A percentile compares a stretch with the other conserved stretches of the same genome.
Evolutionary conservation across 2,329 filamentous ascomycete genomes (phyloP).

Genomic region (Trichoderma oligosporum): DNA sequence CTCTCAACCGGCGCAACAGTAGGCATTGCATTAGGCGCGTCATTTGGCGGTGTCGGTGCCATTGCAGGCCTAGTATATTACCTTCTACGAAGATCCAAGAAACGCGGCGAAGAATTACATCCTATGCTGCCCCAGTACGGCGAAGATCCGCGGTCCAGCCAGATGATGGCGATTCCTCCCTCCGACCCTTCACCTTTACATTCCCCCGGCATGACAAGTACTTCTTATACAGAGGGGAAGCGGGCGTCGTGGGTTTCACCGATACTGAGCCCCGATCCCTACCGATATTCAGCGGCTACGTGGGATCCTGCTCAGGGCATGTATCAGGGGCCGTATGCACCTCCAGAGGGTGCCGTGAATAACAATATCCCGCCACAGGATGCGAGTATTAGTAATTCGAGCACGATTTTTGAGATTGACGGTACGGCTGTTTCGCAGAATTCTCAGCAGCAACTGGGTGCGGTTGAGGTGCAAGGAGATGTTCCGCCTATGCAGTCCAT

Average conservation of each 20-base stretch:
- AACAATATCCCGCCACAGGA: slow-evolving; percentile 13
- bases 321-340: slow-evolving; percentile 19
- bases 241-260: slow-evolving; percentile 17
- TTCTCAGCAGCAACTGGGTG: background rate
- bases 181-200: slow-evolving; percentile 22
- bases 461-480: slow-evolving; percentile 21
- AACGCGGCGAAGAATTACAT: slow-evolving; percentile 28
- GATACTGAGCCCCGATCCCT: slow-evolving; percentile 15
- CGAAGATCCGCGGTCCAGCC: slow-evolving; percentile 18
- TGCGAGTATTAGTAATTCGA: background rate
- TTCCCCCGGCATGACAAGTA: slow-evolving; percentile 21
- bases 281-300: slow-evolving; percentile 14
- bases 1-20: slow-evolving; percentile 38
- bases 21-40: slow-evolving; percentile 40
- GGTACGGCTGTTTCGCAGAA: slow-evolving; percentile 1
- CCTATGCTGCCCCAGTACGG: slow-evolving; percentile 30
- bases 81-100: slow-evolving; percentile 30
- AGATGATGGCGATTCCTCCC: slow-evolving; percentile 23
- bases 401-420: slow-evolving; percentile 22
- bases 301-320: slow-evolving; percentile 7
- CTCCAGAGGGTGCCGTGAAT: slow-evolving; percentile 20
- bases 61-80: slow-evolving; percentile 27
- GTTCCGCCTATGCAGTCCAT: background rate
- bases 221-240: slow-evolving; percentile 20
- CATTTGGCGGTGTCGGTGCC: slow-evolving; percentile 29